A percentile compares a stretch with the other conserved stretches of the same genome.
Evolutionary conservation across 1,284 basidiomycete genomes (phyloP).

Genomic region (Termitomyces sp.): DNA sequence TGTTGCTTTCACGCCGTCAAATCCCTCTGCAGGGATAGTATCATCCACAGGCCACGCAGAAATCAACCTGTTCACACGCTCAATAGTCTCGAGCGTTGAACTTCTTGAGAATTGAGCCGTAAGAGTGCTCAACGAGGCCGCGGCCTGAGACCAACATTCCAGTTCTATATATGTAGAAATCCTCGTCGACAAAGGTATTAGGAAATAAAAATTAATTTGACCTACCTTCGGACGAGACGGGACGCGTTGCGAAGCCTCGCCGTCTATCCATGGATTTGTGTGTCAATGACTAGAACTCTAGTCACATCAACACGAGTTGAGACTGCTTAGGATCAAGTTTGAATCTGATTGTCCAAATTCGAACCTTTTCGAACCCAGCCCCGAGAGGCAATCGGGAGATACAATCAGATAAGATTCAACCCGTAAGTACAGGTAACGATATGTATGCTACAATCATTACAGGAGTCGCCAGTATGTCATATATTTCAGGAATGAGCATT

Average conservation of each 20-base stretch:
- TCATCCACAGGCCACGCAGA: constrained; percentile 69
- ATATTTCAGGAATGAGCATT: neutral
- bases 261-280: constrained; percentile 46
- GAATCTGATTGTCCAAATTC: constrained; percentile 11
- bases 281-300: constrained; percentile 16
- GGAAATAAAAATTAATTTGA: constrained; percentile 13
- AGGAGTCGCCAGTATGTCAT: neutral
- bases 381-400: constrained; percentile 1
- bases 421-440: neutral
- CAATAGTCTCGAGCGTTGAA: constrained; percentile 51
- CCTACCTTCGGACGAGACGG: constrained; percentile 57
- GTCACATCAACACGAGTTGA: constrained; percentile 17
- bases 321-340: constrained; percentile 15
- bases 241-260: constrained; percentile 45
- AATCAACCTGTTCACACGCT: constrained; percentile 66
- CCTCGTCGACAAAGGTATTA: neutral
- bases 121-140: constrained; percentile 48
- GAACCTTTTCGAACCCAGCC: constrained; percentile 15
- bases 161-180: constrained; percentile 41
- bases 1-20: constrained; percentile 55
- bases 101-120: constrained; percentile 48
- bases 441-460: neutral
- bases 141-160: constrained; percentile 66
- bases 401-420: constrained; percentile 12
- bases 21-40: constrained; percentile 57